A percentile compares a stretch with the other conserved stretches of the same genome.
Conservation (phyloP, 768 basidiomycete species). For the Termitomyces sp. region DNA sequence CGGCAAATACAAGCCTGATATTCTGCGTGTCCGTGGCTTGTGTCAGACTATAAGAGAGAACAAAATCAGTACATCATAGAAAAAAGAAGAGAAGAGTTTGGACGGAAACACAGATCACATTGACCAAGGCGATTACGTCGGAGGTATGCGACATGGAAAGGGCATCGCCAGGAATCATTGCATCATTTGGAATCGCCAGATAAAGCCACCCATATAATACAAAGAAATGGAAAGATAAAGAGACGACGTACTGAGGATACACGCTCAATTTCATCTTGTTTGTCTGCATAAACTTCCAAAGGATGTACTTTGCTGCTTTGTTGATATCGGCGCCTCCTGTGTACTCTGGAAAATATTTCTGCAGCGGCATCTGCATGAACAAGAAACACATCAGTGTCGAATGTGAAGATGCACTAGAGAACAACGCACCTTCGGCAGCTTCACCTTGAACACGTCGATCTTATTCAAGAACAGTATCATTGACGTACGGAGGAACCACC, state of each 20-base stretch:
- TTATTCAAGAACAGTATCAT: conserved; percentile 94
- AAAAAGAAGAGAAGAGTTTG: no score
- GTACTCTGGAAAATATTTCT: conserved; percentile 82
- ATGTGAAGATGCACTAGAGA: background rate
- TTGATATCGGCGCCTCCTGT: conserved; percentile 87
- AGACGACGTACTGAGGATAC: conserved; percentile 74
- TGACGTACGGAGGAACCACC: conserved; percentile 89
- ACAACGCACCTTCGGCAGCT: conserved; percentile 35
- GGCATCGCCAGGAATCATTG: no score
- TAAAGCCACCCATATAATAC: background rate
- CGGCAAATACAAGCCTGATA: conserved; percentile 13
- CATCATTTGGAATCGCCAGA: background rate
- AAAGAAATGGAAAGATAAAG: background rate
- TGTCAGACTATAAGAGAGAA: conserved; percentile 8
- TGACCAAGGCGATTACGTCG: background rate
- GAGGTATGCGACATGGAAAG: background rate
- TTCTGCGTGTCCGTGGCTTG: conserved; percentile 16
- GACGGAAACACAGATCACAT: background rate
- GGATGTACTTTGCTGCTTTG: conserved; percentile 90
- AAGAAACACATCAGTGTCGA: background rate
- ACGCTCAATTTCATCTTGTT: conserved; percentile 81
- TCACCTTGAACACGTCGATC: conserved; percentile 90
- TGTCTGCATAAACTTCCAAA: conserved; percentile 94
- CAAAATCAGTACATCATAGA: background rate
- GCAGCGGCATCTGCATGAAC: conserved; percentile 57